Conservation (phyloP, 179 eudicot species). For the Dionaea muscipula region DNA sequence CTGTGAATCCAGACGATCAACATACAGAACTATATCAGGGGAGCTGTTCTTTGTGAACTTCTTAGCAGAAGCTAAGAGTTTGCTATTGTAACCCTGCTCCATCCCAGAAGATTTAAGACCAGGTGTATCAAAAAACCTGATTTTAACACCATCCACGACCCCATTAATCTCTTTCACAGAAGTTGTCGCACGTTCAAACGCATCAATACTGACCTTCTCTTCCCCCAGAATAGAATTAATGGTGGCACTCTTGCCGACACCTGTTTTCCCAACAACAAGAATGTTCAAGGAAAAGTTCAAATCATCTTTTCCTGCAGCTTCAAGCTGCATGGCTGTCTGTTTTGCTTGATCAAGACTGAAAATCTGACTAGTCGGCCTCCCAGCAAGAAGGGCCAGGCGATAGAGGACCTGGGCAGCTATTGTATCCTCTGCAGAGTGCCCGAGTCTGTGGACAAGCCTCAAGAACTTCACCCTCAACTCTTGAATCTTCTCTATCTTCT, state of each 20-base stretch:
- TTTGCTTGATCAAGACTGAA: conserved; percentile 72
- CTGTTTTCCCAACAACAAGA: conserved; percentile 75
- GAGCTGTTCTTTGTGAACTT: conserved; percentile 61
- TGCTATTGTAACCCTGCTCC: conserved; percentile 78
- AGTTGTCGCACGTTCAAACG: conserved; percentile 61
- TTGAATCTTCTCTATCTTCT: conserved; percentile 39
- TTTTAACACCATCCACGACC: conserved; percentile 56
- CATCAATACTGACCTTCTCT: conserved; percentile 56
- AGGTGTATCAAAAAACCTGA: conserved; percentile 72
- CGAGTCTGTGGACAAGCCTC: conserved; percentile 60
- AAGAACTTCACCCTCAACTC: conserved; percentile 43
- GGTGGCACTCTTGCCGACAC: conserved; percentile 95
- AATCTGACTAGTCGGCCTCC: conserved; percentile 44
- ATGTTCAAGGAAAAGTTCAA: conserved; percentile 61
- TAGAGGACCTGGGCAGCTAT: conserved; percentile 72
- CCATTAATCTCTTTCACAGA: conserved; percentile 57
- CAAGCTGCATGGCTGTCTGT: conserved; percentile 49
- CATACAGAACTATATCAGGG: conserved; percentile 69
- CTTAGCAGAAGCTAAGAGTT: conserved; percentile 53
- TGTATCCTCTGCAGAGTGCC: conserved; percentile 65
- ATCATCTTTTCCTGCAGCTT: conserved; percentile 49
- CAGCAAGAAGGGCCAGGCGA: conserved; percentile 56
- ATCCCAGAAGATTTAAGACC: conserved; percentile 65
- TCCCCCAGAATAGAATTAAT: conserved; percentile 82
- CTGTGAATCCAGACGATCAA: conserved; percentile 79